Conservation (phyloP, 495 filamentous ascomycete species). For the Talaromyces adpressus region DNA sequence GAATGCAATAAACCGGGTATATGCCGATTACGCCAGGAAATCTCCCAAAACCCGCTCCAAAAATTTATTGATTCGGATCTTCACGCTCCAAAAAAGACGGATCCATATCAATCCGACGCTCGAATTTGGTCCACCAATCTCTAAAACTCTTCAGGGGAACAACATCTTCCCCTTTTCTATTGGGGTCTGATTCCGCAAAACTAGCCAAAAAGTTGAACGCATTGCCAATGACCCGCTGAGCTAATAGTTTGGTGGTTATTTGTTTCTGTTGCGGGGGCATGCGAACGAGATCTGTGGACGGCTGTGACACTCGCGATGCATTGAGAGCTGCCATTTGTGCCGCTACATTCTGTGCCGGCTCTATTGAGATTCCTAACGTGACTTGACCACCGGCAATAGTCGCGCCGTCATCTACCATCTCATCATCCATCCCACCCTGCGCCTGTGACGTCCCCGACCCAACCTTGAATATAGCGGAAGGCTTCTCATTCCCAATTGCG, state of each 20-base stretch:
- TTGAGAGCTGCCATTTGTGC: constrained; percentile 57
- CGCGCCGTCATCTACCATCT: constrained; percentile 37
- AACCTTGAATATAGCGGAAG: constrained; percentile 79
- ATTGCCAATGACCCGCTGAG: constrained; percentile 89
- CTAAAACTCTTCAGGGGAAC: constrained; percentile 86
- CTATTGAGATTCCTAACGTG: constrained; percentile 77
- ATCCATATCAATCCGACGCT: constrained; percentile 76
- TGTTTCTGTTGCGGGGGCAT: constrained; percentile 26
- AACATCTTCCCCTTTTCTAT: constrained; percentile 59
- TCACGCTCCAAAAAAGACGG: constrained; percentile 85
- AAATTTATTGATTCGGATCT: constrained; percentile 29
- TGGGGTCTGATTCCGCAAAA: constrained; percentile 54
- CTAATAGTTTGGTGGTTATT: constrained; percentile 64
- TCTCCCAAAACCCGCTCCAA: neutral
- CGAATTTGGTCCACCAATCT: constrained; percentile 98
- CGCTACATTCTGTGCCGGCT: constrained; percentile 63
- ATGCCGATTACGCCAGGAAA: neutral
- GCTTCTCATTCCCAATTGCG: constrained; percentile 80
- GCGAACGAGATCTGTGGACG: constrained; percentile 23
- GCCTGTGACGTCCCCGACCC: constrained; percentile 17
- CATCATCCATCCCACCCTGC: constrained; percentile 31
- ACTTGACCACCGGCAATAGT: constrained; percentile 31
- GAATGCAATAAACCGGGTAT: neutral
- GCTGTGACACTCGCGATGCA: constrained; percentile 20
- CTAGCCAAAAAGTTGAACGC: constrained; percentile 96